A percentile compares a stretch with the other conserved stretches of the same genome.
These are phyloP conservation scores for Crithidia fasciculata DNA, from an alignment of 208 protist genomes.

Conservation along the genomic window DNA sequence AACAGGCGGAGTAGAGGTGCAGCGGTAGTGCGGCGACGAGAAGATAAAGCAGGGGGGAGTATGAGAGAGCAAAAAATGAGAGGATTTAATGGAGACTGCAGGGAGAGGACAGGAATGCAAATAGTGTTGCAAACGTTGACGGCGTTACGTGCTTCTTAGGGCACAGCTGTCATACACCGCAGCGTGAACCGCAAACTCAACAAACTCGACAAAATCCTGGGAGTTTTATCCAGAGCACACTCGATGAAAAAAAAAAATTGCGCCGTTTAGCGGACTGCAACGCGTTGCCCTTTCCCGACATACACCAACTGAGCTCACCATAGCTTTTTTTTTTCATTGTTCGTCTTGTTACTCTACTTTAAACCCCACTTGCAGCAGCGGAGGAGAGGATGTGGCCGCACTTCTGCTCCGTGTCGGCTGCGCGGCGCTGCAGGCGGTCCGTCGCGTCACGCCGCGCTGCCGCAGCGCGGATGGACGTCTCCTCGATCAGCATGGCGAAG, in stretches of 20 bases:
- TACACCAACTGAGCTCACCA: too few species aligned
- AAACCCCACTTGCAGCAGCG: conserved; percentile 4
- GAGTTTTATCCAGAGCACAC: not conserved
- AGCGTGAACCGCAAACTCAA: too few species aligned
- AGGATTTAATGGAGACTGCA: too few species aligned
- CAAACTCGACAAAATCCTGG: too few species aligned
- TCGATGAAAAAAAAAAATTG: not conserved
- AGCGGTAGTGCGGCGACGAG: not conserved
- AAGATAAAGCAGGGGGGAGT: not conserved
- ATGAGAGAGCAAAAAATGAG: not conserved
- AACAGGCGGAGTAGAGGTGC: not conserved
- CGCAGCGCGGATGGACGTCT: conserved; percentile 51
- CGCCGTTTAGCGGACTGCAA: too few species aligned
- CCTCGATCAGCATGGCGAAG: conserved; percentile 66
- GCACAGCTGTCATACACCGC: too few species aligned
- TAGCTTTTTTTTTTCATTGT: too few species aligned
- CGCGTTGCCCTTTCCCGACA: too few species aligned
- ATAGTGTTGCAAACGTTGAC: too few species aligned
- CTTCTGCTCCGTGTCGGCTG: conserved; percentile 43
- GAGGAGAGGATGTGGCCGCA: conserved; percentile 39
- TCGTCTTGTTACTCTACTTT: not conserved
- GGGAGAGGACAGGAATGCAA: not conserved
- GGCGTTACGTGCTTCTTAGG: too few species aligned
- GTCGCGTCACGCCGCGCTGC: conserved; percentile 51
- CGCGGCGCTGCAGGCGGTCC: conserved; percentile 55